phyloP scores from a whole-genome alignment of 164 flowering plant genomes.

The Hamamelis virginiana region DNA sequence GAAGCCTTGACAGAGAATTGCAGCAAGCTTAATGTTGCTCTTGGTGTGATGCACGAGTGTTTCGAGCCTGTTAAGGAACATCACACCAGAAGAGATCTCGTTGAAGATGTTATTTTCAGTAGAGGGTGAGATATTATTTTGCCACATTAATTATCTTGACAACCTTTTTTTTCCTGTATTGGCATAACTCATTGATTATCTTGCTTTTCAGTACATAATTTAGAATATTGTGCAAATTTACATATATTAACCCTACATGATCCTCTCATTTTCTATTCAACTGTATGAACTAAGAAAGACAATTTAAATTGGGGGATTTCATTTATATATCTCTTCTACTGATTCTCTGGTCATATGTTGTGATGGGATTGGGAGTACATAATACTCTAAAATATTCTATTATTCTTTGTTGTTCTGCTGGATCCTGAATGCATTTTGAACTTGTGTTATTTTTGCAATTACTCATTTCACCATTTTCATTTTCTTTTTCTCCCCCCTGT shows the following conservation, averaged over 20 bases:
- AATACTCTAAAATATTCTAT: no score
- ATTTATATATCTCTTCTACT: no score
- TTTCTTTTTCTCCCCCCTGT: no score
- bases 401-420: no score
- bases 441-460: no score
- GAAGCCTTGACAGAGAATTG: conserved; percentile 39
- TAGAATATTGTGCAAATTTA: background rate
- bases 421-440: no score
- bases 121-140: conserved; percentile 46
- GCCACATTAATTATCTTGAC: background rate
- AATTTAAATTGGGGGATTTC: no score
- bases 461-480: no score
- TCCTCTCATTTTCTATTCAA: background rate
- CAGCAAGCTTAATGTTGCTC: conserved; percentile 74
- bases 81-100: conserved; percentile 55
- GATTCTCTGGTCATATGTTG: no score
- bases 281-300: background rate
- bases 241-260: background rate
- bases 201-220: background rate
- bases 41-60: conserved; percentile 81
- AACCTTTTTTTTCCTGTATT: background rate
- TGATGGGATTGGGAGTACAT: no score
- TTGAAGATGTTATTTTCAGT: conserved; percentile 72
- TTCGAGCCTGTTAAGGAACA: conserved; percentile 67
- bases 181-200: background rate